Evolutionary conservation across 192 early-diverging fungal species (phyloP), one percentile per base, ranked within the genome.

Genomic region (Cetraspora pellucida): DNA sequence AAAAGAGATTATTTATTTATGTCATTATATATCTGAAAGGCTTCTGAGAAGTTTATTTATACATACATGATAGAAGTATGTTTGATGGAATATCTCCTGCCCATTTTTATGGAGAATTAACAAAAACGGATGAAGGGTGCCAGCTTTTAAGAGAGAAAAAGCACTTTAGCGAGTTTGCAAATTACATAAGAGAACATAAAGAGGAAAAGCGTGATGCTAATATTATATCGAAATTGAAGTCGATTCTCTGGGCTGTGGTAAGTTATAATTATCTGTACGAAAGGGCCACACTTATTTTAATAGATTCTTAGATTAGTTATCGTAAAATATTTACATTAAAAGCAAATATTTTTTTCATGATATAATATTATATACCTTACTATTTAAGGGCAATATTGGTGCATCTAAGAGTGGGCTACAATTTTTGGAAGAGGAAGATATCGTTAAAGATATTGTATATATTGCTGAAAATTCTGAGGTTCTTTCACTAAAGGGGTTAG

Each of bases 21-120:
- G 27, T 16, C 19, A 16, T 70, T 5, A 52, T 10, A n/a, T 37
- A 37, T 37, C 37, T 1, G 37, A 37, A 37, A 7, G 37, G 1
- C 1, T 37, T 37, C 1, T 37, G 3, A 1, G 16, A 72, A 14
- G 11, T 44, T 61, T 21, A 44, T 47, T 19, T 25, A n/a, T 65
- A 31, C 4, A 43, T 44, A 65, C 43, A 11, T 37, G 25, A 43
- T 66, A 85, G 81, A 37, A 80, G 80, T 65, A 77, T 81, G 3
- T 79, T 82, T 25, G 81, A 83, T 44, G 85, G 82, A 21, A 73
- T 72, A 49, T 80, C 86, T 3, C 89, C 88, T 6, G 85, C 91
- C 14, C 94, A 96, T 78, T 94, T 96, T 75, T 94, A 93, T 75
- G 92, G 93, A 10, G 89, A 93, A 74, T 78, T 96, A 43, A 85